phyloP scores from a whole-genome alignment of 768 basidiomycete genomes.

The Mycena crocata region DNA sequence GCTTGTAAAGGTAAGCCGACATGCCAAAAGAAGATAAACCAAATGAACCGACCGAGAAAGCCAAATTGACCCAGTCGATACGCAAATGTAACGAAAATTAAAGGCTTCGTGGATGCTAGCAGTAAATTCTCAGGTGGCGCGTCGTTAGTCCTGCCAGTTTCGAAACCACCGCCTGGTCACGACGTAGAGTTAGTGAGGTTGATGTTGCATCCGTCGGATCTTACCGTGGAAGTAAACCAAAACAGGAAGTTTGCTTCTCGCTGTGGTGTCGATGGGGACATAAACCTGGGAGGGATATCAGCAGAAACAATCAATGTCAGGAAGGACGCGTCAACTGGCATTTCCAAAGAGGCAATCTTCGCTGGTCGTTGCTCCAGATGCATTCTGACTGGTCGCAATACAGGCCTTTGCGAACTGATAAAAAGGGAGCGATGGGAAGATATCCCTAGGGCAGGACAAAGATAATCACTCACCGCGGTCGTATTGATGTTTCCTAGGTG shows the following conservation, averaged over 20 bases:
- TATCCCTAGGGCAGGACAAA: neutral
- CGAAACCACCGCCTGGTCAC: slow-evolving; percentile 54
- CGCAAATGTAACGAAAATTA: slow-evolving; percentile 56
- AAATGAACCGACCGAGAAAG: slow-evolving; percentile 47
- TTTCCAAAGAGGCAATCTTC: slow-evolving; percentile 60
- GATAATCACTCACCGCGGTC: slow-evolving; percentile 39
- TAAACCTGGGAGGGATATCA: slow-evolving; percentile 27
- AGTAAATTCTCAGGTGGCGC: slow-evolving; percentile 47
- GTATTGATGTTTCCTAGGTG: slow-evolving; percentile 52
- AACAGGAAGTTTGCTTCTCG: slow-evolving; percentile 38
- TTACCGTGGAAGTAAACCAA: slow-evolving; percentile 58
- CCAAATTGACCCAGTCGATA: slow-evolving; percentile 57
- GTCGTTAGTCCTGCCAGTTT: slow-evolving; percentile 49
- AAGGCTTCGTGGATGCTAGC: slow-evolving; percentile 42
- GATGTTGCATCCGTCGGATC: neutral
- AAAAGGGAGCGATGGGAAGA: neutral
- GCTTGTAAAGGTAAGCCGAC: slow-evolving; percentile 34
- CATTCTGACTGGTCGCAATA: slow-evolving; percentile 46
- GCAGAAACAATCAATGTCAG: too few species aligned
- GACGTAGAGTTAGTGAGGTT: neutral
- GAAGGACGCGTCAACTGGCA: slow-evolving; percentile 35
- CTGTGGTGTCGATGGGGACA: slow-evolving; percentile 28
- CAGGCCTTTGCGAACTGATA: slow-evolving; percentile 50
- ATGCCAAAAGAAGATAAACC: neutral
- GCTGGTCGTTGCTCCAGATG: slow-evolving; percentile 43